phyloP scores from a whole-genome alignment of 2,329 filamentous ascomycete genomes.

The Drechmeria coniospora region DNA sequence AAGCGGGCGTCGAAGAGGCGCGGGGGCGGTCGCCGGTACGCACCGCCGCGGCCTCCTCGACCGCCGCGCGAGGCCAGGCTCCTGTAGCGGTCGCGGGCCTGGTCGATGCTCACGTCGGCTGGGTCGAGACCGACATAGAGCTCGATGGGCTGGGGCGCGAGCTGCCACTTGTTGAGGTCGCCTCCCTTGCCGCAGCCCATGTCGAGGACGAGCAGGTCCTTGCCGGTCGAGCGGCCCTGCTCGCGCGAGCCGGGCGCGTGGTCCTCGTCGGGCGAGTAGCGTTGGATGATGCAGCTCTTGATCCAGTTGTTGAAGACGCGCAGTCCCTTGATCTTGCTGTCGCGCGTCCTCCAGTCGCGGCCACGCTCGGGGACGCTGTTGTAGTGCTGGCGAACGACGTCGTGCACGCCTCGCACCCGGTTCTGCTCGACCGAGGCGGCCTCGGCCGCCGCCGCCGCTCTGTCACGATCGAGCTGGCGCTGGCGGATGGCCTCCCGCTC shows the following conservation, averaged over 20 bases:
- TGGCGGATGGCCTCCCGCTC: constrained; percentile 54
- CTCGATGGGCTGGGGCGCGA: constrained; percentile 77
- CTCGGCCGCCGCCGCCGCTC: constrained; percentile 21
- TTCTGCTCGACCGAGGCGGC: constrained; percentile 22
- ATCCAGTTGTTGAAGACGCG: constrained; percentile 98
- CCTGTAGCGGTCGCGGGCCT: constrained; percentile 72
- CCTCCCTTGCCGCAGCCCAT: constrained; percentile 95
- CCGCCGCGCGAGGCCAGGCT: constrained; percentile 49
- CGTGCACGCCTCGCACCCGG: constrained; percentile 44
- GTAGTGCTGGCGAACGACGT: constrained; percentile 87
- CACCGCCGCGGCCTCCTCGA: constrained; percentile 38
- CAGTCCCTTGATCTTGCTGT: constrained; percentile 87
- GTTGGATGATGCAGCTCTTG: constrained; percentile 94
- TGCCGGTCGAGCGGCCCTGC: constrained; percentile 31
- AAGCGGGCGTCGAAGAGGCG: constrained; percentile 75
- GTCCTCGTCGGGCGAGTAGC: constrained; percentile 74
- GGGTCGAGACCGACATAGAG: constrained; percentile 92
- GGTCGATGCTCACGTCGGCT: constrained; percentile 79
- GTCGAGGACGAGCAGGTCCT: constrained; percentile 69
- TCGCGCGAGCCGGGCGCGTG: constrained; percentile 46
- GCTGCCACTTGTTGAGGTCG: constrained; percentile 90
- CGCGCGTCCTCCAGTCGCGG: constrained; percentile 84
- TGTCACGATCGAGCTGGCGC: constrained; percentile 42
- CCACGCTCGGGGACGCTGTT: constrained; percentile 90
- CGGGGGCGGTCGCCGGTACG: constrained; percentile 29